A percentile compares a stretch with the other conserved stretches of the same genome.
phyloP scores from a whole-genome alignment of 2,329 filamentous ascomycete genomes.

The Penicillium oxalicum region DNA sequence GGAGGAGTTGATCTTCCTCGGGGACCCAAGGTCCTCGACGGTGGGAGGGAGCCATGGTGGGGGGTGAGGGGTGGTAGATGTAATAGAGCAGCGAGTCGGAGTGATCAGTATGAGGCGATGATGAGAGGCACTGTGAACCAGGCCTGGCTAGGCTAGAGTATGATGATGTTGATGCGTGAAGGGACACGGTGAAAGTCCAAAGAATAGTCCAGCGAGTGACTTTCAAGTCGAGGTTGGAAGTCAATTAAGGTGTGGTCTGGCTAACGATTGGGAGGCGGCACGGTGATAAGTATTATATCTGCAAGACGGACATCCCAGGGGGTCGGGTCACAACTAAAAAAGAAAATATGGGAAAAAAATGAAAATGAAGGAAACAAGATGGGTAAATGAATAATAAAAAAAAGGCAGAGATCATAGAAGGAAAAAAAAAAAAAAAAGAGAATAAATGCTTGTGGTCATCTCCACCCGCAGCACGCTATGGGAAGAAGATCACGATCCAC shows the following conservation, averaged over 20 bases:
- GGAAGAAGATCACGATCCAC: constrained; percentile 36
- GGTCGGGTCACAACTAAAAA: constrained; percentile 31
- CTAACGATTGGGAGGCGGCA: constrained; percentile 22
- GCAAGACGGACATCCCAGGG: constrained; percentile 22
- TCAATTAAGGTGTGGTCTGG: background rate
- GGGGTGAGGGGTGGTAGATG: background rate
- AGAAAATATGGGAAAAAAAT: background rate
- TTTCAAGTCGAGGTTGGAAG: background rate
- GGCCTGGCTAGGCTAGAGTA: background rate
- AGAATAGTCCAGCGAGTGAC: background rate
- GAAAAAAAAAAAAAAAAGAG: too few species aligned
- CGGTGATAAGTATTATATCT: constrained; percentile 22
- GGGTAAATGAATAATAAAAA: too few species aligned
- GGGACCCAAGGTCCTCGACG: constrained; percentile 79
- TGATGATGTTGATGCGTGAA: too few species aligned
- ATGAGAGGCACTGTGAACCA: background rate
- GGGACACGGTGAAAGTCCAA: background rate
- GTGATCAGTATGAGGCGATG: background rate
- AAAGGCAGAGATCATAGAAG: too few species aligned
- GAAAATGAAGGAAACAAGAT: too few species aligned
- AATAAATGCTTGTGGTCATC: constrained; percentile 12
- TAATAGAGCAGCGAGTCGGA: background rate
- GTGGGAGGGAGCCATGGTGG: constrained; percentile 46
- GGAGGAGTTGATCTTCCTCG: constrained; percentile 65
- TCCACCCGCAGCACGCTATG: constrained; percentile 30